phyloP scores from a whole-genome alignment of 2,329 filamentous ascomycete species.

The Fusarium coicis region DNA sequence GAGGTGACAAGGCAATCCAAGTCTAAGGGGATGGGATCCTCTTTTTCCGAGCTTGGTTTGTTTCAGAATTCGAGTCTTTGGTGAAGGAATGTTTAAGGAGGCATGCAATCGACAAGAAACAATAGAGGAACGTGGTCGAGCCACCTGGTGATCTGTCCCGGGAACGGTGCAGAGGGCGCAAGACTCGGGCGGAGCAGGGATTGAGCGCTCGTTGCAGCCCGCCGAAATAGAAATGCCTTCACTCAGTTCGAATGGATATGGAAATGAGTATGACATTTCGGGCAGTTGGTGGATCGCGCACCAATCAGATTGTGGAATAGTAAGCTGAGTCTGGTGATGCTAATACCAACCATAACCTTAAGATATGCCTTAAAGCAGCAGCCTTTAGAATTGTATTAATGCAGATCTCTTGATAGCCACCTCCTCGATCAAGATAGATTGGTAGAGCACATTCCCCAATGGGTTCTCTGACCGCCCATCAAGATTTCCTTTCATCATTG shows the following conservation, averaged over 20 bases:
- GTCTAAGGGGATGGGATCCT: conserved; percentile 27
- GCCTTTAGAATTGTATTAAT: neutral
- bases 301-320: conserved; percentile 15
- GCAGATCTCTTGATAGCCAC: neutral
- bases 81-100: conserved; percentile 23
- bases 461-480: neutral
- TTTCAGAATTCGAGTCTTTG: conserved; percentile 37
- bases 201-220: conserved; percentile 35
- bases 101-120: conserved; percentile 24
- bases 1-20: conserved; percentile 33
- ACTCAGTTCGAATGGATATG: neutral
- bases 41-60: conserved; percentile 36
- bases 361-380: neutral
- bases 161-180: conserved; percentile 38
- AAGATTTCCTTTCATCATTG: neutral
- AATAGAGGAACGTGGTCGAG: conserved; percentile 31
- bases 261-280: conserved; percentile 13
- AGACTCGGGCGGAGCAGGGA: conserved; percentile 41
- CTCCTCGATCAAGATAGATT: neutral
- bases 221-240: conserved; percentile 11
- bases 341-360: neutral
- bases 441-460: neutral
- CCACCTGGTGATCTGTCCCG: conserved; percentile 37
- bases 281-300: neutral
- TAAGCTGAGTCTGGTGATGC: neutral